Evolutionary conservation across 148 eudicot genomes (phyloP).

Genomic region (Rhododendron vialii): DNA sequence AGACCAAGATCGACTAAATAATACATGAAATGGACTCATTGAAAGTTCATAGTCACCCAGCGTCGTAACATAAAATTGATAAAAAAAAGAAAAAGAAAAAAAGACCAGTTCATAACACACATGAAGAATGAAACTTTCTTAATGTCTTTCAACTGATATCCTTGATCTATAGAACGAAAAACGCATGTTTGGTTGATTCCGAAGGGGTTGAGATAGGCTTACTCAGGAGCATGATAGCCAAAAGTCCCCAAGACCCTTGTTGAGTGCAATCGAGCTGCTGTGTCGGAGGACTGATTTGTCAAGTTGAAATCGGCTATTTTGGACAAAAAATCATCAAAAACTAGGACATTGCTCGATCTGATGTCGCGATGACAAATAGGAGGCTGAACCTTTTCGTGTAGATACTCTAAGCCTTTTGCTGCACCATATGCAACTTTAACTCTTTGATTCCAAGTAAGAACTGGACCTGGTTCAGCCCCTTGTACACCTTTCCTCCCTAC

Average conservation of each 20-base stretch:
- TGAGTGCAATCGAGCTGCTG: conserved; percentile 69
- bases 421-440: conserved; percentile 64
- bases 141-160: not conserved
- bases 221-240: conserved; percentile 80
- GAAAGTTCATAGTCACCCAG: not conserved
- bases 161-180: not conserved
- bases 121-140: not conserved
- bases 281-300: conserved; percentile 58
- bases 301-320: conserved; percentile 66
- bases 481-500: conserved; percentile 66
- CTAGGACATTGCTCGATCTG: conserved; percentile 58
- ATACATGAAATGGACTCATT: not conserved
- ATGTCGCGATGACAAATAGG: conserved; percentile 61
- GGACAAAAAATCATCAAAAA: conserved; percentile 49
- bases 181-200: not conserved
- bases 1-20: not conserved
- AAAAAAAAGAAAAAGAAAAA: not conserved
- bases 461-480: conserved; percentile 66
- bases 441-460: conserved; percentile 56
- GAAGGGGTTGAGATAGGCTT: conserved; percentile 8
- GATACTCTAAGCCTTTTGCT: conserved; percentile 59
- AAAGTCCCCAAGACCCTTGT: conserved; percentile 70
- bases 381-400: conserved; percentile 64
- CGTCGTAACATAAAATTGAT: not conserved
- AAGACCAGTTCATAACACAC: not conserved